Base-by-base conservation (phyloP, 208 protist genomes). In the Phytomonas sp. region DNA sequence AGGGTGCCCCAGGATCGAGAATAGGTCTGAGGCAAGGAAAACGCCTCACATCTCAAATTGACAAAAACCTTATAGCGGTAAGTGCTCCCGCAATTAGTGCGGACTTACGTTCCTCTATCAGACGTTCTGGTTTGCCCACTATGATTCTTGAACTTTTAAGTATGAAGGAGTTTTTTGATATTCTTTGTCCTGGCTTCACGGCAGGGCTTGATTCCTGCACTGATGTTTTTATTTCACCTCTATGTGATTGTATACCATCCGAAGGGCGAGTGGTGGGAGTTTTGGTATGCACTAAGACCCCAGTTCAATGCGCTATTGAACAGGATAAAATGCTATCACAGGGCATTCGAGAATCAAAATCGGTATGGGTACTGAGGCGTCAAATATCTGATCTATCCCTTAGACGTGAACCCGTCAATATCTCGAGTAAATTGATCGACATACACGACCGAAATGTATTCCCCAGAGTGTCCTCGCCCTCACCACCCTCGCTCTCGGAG, bases 401-500 rank as follows among this genome's bases (percentile, higher is more conserved):
- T 11, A 56, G 26, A 7, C 45, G 7, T 56, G 45, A 56, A 6
- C 45, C 11, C 2, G 45, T 26, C 45, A 26, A 26, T 56, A 56
- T 56, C 19, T 19, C 45, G 16, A 56, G 45, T 56, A 56, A 56
- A 26, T 56, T 19, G 45, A 56, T 56, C 7, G 45, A 19, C 26
- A 26, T 56, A 6, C 0, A 56, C 16, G 26, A 4, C 23, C 19
- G 19, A 56, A 19, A 56, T 12, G 19, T 56, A 26, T 56, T 56
- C 45, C 23, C 45, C 16, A 56, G 26, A 56, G 31, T 76, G 3
- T 78, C 74, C 60, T 26, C 73, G 0, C 76, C 70, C 12, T 73
- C 75, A 23, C 32, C 74, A 19, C 64, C 77, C 10, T 29, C 76
- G 30, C n/a, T 78, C 23, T 69, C 66, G 3, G 71, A 67, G 26